Evolutionary conservation across 78 protist genomes (phyloP).

Genomic region (slime mould (Dictyostelium discoideum)): DNA sequence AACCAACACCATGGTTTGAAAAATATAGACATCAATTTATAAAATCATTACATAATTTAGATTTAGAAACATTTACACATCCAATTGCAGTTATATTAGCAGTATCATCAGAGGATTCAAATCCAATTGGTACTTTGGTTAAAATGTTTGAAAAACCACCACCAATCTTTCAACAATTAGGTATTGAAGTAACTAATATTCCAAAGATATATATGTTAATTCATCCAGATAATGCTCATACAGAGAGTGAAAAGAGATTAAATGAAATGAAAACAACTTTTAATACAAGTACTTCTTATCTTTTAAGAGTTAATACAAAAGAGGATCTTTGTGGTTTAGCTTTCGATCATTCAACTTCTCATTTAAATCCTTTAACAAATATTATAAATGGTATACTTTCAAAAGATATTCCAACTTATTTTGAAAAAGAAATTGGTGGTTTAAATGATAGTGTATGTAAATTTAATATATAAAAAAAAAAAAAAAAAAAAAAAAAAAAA

Average conservation of each 20-base stretch:
- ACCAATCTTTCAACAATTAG: slow-evolving; percentile 37
- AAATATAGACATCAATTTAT: slow-evolving; percentile 57
- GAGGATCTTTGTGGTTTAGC: slow-evolving; percentile 77
- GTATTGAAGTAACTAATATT: slow-evolving; percentile 36
- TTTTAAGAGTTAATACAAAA: slow-evolving; percentile 33
- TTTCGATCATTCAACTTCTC: slow-evolving; percentile 45
- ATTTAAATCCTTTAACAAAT: slow-evolving; percentile 5
- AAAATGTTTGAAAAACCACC: slow-evolving; percentile 82
- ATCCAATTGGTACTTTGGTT: slow-evolving; percentile 73
- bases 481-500: no score
- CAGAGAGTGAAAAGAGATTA: slow-evolving; percentile 49
- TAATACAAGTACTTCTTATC: background rate
- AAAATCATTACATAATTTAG: slow-evolving; percentile 38
- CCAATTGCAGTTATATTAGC: slow-evolving; percentile 52
- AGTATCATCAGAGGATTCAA: slow-evolving; percentile 56
- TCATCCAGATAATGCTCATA: slow-evolving; percentile 57
- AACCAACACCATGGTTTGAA: slow-evolving; percentile 82
- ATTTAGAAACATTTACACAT: slow-evolving; percentile 72
- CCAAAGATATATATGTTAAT: slow-evolving; percentile 49
- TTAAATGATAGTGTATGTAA: slow-evolving; percentile 53
- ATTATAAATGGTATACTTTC: slow-evolving; percentile 34
- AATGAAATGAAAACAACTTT: slow-evolving; percentile 69
- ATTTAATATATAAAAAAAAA: background rate
- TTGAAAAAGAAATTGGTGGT: slow-evolving; percentile 47
- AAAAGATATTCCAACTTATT: slow-evolving; percentile 66